These are phyloP conservation scores for Apium graveolens DNA, from an alignment of 129 eudicot genomes.

Conservation along the genomic window DNA sequence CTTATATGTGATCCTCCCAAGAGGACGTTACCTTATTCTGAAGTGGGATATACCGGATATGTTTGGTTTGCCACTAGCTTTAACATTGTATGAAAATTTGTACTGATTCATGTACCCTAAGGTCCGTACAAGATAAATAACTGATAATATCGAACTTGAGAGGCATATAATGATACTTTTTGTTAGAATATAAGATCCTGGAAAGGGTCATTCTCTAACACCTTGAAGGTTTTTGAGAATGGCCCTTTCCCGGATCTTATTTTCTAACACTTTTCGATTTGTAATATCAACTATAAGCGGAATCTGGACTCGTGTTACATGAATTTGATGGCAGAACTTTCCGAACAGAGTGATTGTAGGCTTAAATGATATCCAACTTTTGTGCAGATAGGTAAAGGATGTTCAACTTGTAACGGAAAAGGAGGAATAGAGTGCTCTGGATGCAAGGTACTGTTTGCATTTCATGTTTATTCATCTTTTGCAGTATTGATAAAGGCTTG, in stretches of 20 bases:
- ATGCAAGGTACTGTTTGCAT: slow-evolving; percentile 49
- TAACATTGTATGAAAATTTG: too few relatives aligned
- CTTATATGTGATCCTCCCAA: too few relatives aligned
- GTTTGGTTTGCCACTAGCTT: not conserved
- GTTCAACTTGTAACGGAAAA: slow-evolving; percentile 66
- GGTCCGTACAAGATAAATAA: not conserved
- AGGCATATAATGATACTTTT: too few relatives aligned
- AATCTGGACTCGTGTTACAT: not conserved
- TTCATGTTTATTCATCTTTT: not conserved
- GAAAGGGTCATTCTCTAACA: too few relatives aligned
- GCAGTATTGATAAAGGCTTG: not conserved
- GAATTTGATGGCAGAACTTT: too few relatives aligned
- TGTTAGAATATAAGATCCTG: too few relatives aligned
- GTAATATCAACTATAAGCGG: too few relatives aligned
- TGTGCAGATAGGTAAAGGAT: slow-evolving; percentile 46
- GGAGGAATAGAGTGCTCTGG: slow-evolving; percentile 93
- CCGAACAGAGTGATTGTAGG: not conserved
- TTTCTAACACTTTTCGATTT: too few relatives aligned
- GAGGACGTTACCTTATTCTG: not conserved
- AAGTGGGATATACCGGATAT: not conserved
- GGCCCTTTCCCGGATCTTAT: too few relatives aligned
- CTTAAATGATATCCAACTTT: not conserved
- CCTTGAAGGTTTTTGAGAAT: too few relatives aligned
- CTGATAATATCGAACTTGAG: too few relatives aligned
- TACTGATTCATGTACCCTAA: not conserved